phyloP scores from a whole-genome alignment of 306 rosid species.

The Betula pendula region DNA sequence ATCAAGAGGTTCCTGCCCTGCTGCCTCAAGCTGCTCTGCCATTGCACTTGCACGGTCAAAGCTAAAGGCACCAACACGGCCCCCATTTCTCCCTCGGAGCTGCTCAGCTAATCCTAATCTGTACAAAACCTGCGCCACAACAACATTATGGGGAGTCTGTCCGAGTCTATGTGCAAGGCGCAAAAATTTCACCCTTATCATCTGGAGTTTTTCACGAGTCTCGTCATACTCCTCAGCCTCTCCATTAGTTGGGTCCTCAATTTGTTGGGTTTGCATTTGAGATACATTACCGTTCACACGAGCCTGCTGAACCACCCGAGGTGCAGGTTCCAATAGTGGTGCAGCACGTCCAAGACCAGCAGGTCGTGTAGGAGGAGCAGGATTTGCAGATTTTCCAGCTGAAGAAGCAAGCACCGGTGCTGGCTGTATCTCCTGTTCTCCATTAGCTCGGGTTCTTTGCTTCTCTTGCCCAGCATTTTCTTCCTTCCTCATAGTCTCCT shows the following conservation, averaged over 20 bases:
- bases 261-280: conserved; percentile 60
- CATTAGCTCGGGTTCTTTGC: conserved; percentile 33
- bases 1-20: conserved; percentile 93
- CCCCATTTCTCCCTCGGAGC: conserved; percentile 93
- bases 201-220: conserved; percentile 96
- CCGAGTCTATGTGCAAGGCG: conserved; percentile 95
- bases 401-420: conserved; percentile 38
- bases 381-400: conserved; percentile 49
- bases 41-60: conserved; percentile 99
- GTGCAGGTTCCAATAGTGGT: conserved; percentile 71
- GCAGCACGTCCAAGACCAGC: conserved; percentile 94
- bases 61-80: conserved; percentile 96
- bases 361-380: conserved; percentile 62
- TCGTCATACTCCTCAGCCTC: conserved; percentile 90
- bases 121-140: conserved; percentile 97
- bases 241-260: conserved; percentile 69
- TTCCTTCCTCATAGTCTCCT: conserved; percentile 42
- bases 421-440: conserved; percentile 36
- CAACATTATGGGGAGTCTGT: conserved; percentile 99
- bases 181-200: conserved; percentile 91
- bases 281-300: conserved; percentile 71
- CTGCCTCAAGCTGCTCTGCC: conserved; percentile 97
- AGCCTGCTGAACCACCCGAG: conserved; percentile 72
- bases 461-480: conserved; percentile 38
- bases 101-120: conserved; percentile 96